Evolutionary conservation across 225 moss, liverwort and hornwort genomes (phyloP).

Genomic region (Ulota crispa): DNA sequence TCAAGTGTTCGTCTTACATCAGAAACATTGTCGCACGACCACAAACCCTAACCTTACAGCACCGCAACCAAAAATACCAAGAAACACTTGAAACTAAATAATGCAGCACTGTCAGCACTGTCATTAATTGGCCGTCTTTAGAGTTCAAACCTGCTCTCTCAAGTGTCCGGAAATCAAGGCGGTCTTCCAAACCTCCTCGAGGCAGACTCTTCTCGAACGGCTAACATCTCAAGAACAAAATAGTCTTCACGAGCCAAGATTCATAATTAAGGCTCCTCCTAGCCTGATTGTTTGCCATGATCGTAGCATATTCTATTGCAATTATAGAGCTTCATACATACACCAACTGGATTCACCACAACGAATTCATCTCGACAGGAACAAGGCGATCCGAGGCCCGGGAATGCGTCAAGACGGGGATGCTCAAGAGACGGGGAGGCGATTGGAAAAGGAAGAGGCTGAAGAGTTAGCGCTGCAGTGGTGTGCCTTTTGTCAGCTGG

Average conservation of each 20-base stretch:
- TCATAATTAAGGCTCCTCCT: neutral
- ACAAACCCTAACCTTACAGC: slow-evolving; percentile 18
- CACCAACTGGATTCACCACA: neutral
- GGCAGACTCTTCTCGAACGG: neutral
- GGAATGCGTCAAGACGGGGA: neutral
- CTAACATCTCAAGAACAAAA: slow-evolving; percentile 10
- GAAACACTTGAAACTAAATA: neutral
- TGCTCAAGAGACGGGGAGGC: slow-evolving; percentile 30
- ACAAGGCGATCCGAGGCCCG: slow-evolving; percentile 1
- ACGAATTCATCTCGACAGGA: neutral
- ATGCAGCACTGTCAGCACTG: neutral
- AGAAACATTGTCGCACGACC: neutral
- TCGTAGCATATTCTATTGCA: neutral
- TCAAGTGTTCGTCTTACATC: neutral
- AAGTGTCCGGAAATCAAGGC: neutral
- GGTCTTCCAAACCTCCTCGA: neutral
- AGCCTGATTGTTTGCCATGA: neutral
- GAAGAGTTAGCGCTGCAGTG: slow-evolving; percentile 24
- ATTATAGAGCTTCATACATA: neutral
- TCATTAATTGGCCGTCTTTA: neutral
- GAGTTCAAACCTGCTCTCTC: slow-evolving; percentile 22
- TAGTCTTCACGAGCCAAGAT: neutral
- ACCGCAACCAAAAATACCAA: neutral
- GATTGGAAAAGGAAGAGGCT: slow-evolving; percentile 23
- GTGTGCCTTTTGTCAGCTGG: slow-evolving; percentile 36